phyloP scores from a whole-genome alignment of 345 rosid genomes.

The Pseudoturritis turrita region DNA sequence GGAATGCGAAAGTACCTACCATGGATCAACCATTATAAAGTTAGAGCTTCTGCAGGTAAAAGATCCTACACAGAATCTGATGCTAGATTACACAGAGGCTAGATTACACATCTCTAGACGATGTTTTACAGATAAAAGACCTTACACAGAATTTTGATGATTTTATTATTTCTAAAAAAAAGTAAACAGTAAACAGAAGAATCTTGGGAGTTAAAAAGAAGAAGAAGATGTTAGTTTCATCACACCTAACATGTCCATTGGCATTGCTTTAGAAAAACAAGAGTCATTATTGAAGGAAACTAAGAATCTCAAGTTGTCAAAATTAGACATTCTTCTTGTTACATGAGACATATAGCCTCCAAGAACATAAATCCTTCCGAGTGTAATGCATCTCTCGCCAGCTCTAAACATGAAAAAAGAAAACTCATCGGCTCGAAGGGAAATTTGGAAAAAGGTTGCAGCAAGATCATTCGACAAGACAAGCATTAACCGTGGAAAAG shows the following conservation, averaged over 20 bases:
- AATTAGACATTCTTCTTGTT: slow-evolving; percentile 58
- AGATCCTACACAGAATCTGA: no score
- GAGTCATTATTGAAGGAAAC: not conserved
- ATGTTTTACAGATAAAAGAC: slow-evolving; percentile 68
- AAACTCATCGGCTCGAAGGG: not conserved
- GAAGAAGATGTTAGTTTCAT: slow-evolving; percentile 4
- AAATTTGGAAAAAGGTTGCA: not conserved
- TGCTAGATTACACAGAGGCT: no score
- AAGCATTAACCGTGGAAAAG: not conserved
- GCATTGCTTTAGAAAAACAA: not conserved
- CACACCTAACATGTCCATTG: not conserved
- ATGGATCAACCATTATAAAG: slow-evolving; percentile 86
- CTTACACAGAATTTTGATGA: slow-evolving; percentile 40
- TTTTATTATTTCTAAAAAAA: not conserved
- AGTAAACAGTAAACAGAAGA: not conserved
- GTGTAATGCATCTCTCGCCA: slow-evolving; percentile 77
- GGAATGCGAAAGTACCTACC: slow-evolving; percentile 56
- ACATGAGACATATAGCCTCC: slow-evolving; percentile 94
- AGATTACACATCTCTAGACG: slow-evolving; percentile 61
- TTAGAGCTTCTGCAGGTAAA: slow-evolving; percentile 74
- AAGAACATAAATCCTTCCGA: slow-evolving; percentile 62
- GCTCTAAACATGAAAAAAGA: slow-evolving; percentile 45
- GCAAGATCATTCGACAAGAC: not conserved
- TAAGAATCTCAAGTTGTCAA: not conserved
- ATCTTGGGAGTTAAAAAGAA: not conserved